These are phyloP conservation scores for Periconia macrospinosa DNA, from an alignment of 2,329 filamentous ascomycete species.

Conservation along the genomic window DNA sequence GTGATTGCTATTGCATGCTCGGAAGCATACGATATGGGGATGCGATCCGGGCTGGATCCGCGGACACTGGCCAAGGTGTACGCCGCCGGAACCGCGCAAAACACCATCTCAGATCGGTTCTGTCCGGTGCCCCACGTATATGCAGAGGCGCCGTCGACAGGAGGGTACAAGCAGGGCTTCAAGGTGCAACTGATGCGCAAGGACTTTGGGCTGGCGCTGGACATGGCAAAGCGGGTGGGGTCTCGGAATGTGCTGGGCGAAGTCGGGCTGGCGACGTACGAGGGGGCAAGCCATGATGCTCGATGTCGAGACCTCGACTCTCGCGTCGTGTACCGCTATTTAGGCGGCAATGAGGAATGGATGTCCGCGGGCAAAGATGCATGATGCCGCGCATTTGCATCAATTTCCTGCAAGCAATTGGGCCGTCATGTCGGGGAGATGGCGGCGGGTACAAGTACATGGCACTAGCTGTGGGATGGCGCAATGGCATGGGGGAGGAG, in stretches of 20 bases:
- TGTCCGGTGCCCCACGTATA: constrained; percentile 56
- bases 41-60: constrained; percentile 59
- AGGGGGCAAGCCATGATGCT: constrained; percentile 54
- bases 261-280: constrained; percentile 55
- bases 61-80: constrained; percentile 56
- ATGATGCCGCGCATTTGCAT: constrained; percentile 5
- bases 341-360: constrained; percentile 59
- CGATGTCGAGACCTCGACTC: constrained; percentile 59
- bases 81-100: constrained; percentile 56
- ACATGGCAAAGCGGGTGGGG: constrained; percentile 57
- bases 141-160: constrained; percentile 51
- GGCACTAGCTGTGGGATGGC: too few relatives aligned
- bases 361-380: constrained; percentile 15
- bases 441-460: constrained; percentile 14
- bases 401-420: not conserved
- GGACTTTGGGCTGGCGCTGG: constrained; percentile 59
- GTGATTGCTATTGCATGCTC: constrained; percentile 61
- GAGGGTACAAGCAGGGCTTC: constrained; percentile 59
- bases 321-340: constrained; percentile 59
- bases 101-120: constrained; percentile 55
- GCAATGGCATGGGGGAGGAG: too few relatives aligned
- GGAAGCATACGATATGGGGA: constrained; percentile 64
- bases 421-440: constrained; percentile 27
- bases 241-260: constrained; percentile 55
- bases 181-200: constrained; percentile 63